Evolutionary conservation across 352 stramenopile species (phyloP), one percentile per base, ranked within the genome.

Genomic region (Phytopythium mirpurense): DNA sequence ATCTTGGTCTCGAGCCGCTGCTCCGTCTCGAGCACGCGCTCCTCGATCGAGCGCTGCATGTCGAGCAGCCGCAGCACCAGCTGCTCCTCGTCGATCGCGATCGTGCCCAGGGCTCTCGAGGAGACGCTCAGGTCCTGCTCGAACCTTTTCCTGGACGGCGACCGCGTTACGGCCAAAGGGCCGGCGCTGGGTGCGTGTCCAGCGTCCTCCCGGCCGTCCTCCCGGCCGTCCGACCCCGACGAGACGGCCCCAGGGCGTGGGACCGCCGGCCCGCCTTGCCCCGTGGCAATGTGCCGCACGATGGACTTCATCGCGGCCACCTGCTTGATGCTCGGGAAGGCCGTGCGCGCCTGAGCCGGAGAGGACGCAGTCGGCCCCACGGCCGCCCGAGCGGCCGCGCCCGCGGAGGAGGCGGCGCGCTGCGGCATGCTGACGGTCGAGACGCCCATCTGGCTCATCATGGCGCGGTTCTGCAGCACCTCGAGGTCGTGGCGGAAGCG

Each of bases 401-500:
- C n/a, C n/a, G n/a, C n/a, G n/a, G 45, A 19, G 14, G 27, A 10
- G 7, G 29, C 19, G n/a, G 45, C 4, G 29, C 45, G 53, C 14
- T 65, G 46, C 3, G 58, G 38, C 1, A 74, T 44, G 34, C 32
- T 52, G 23, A 58, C 62, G 29, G 55, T 36, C 29, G 62, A 53
- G n/a, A 74, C 65, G 43, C 63, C 56, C 16, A 70, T 40, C 35
- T 71, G 62, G 32, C 60, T 71, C 48, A 68, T 59, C 42, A 86
- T 72, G 9, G 78, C 74, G n/a, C 75, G 73, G 42, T 86, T 84
- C 47, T 91, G 81, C 12, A 91, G 40, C 51, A 84, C 67, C 35
- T 91, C 78, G 10, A 91, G 62, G 56, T 91, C 81, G 29, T 79
- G 63, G 15, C 75, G 69, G 53, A 91, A 88, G 16, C 78, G 78